These are phyloP conservation scores for Magnusiomyces suaveolens DNA, from an alignment of 1,139 yeast species.

Conservation along the genomic window DNA sequence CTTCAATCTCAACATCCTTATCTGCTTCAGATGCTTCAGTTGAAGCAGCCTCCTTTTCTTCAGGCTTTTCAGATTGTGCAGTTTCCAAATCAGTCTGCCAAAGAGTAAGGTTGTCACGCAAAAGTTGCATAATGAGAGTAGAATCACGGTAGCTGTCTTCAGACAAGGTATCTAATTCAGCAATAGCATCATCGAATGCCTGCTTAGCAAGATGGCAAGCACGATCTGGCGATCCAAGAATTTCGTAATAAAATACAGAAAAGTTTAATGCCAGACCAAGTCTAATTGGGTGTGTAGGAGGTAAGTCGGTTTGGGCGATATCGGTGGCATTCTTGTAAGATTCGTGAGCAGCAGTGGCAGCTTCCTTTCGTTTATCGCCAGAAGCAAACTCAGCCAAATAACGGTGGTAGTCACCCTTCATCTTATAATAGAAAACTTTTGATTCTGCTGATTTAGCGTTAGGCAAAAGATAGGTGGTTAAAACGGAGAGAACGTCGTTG, in stretches of 20 bases:
- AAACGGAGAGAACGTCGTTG: conserved; percentile 82
- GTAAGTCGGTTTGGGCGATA: conserved; percentile 91
- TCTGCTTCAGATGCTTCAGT: conserved; percentile 10
- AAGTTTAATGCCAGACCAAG: conserved; percentile 95
- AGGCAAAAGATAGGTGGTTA: conserved; percentile 82
- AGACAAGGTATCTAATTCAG: conserved; percentile 92
- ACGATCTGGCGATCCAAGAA: conserved; percentile 93
- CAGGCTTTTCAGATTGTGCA: conserved; percentile 73
- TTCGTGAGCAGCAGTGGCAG: conserved; percentile 86
- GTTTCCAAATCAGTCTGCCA: too few relatives aligned
- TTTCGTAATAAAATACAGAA: conserved; percentile 96
- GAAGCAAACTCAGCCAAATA: conserved; percentile 94
- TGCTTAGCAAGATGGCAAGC: conserved; percentile 98
- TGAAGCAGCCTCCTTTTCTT: conserved; percentile 33
- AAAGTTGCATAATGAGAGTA: conserved; percentile 94
- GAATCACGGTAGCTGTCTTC: conserved; percentile 98
- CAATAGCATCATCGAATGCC: conserved; percentile 98
- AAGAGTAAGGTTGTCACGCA: conserved; percentile 94
- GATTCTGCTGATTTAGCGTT: conserved; percentile 94
- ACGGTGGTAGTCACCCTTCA: conserved; percentile 99
- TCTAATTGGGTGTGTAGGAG: conserved; percentile 98
- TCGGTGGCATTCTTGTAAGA: conserved; percentile 94
- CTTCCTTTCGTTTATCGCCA: conserved; percentile 83
- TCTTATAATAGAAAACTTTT: conserved; percentile 95
- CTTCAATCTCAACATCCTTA: neutral